A percentile compares a stretch with the other conserved stretches of the same genome.
Evolutionary conservation across 352 stramenopile genomes (phyloP).

Genomic region (Phytophthora cajani): DNA sequence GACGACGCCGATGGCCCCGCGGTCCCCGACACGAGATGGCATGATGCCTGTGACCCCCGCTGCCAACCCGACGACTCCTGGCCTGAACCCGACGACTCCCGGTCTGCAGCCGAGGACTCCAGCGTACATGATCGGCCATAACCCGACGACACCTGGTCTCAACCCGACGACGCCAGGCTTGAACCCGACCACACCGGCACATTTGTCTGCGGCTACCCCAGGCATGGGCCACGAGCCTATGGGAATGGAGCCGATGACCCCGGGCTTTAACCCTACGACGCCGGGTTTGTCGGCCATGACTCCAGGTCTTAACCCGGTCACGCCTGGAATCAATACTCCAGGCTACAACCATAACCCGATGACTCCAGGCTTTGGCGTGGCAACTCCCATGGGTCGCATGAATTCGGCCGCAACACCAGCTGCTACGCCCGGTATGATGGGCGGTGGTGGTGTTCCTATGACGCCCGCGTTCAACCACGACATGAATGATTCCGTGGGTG

Average conservation of each 20-base stretch:
- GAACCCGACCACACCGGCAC: slow-evolving; percentile 75
- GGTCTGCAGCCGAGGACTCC: slow-evolving; percentile 79
- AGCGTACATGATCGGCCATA: slow-evolving; percentile 81
- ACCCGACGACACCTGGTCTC: slow-evolving; percentile 79
- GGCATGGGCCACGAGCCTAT: slow-evolving; percentile 73
- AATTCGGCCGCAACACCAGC: slow-evolving; percentile 68
- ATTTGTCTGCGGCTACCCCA: slow-evolving; percentile 75
- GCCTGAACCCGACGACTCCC: slow-evolving; percentile 83
- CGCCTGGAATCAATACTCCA: slow-evolving; percentile 81
- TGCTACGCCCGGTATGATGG: slow-evolving; percentile 79
- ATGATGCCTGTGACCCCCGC: slow-evolving; percentile 75
- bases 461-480: slow-evolving; percentile 76
- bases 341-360: slow-evolving; percentile 89
- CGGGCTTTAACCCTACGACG: slow-evolving; percentile 87
- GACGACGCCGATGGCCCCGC: slow-evolving; percentile 59
- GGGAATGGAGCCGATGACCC: slow-evolving; percentile 88
- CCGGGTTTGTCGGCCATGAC: slow-evolving; percentile 83
- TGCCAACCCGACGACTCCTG: slow-evolving; percentile 76
- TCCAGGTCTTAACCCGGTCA: slow-evolving; percentile 81
- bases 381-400: slow-evolving; percentile 82
- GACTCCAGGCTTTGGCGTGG: slow-evolving; percentile 83
- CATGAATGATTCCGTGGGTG: slow-evolving; percentile 45
- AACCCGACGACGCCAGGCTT: slow-evolving; percentile 84
- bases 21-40: slow-evolving; percentile 70
- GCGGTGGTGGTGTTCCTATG: slow-evolving; percentile 70